Evolutionary conservation across 345 rosid species (phyloP).

Genomic region (Gossypium australe): DNA sequence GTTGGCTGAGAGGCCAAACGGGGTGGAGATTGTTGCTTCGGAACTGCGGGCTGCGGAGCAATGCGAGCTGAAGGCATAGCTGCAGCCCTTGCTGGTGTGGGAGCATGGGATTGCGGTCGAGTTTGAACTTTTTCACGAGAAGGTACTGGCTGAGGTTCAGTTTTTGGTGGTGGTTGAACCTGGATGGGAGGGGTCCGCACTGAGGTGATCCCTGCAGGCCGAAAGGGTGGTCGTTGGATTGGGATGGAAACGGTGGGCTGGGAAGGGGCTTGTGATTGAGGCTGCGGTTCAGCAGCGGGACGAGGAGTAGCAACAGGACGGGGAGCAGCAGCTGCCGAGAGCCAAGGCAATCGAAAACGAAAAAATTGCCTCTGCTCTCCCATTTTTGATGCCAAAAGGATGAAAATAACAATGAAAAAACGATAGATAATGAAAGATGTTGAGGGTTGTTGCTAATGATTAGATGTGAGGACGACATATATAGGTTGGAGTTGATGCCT

Average conservation of each 20-base stretch:
- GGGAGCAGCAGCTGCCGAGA: conserved; percentile 13
- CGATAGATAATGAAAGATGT: not conserved
- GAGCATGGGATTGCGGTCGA: not conserved
- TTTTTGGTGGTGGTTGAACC: conserved; percentile 14
- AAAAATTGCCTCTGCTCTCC: conserved; percentile 28
- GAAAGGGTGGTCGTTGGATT: conserved; percentile 37
- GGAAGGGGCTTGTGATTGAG: conserved; percentile 24
- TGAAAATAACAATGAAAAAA: not conserved
- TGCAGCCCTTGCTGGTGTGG: not conserved
- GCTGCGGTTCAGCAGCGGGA: not conserved
- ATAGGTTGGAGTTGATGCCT: conserved; percentile 32
- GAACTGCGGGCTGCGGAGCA: conserved; percentile 19
- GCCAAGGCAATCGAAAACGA: conserved; percentile 51
- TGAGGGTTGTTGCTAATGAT: conserved; percentile 4
- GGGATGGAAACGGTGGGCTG: conserved; percentile 22
- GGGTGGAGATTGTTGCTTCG: conserved; percentile 24
- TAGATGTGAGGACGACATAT: conserved; percentile 3
- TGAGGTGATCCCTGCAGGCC: conserved; percentile 36
- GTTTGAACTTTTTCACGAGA: not conserved
- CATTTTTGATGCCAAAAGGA: conserved; percentile 23
- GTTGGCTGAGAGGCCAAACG: not conserved
- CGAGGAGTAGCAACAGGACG: not conserved
- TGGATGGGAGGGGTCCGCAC: conserved; percentile 19
- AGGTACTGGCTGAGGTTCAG: conserved; percentile 9
- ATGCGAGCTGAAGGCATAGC: conserved; percentile 16